Evolutionary conservation across 306 rosid species (phyloP), one percentile per base, ranked within the genome.

Genomic region (Trifolium repens): DNA sequence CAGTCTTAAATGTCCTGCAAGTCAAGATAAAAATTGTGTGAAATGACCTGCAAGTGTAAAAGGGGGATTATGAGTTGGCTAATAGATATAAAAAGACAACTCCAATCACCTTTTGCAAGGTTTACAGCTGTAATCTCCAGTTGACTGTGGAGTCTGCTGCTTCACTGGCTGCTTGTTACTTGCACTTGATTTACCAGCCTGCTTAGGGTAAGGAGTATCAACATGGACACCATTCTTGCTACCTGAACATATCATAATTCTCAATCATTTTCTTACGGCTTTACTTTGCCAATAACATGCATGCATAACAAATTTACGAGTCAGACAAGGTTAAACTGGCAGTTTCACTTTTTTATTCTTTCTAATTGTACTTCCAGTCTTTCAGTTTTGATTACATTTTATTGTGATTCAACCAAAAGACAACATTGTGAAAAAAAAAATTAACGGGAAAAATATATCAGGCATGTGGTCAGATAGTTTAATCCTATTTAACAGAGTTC

Each of bases 121-220:
- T 34, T 77, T 81, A 81, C 96, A 91, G 73, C 72, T 71, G 83
- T 78, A 83, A 13, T 87, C 79, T 14, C 76, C 83, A 4, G 13
- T 74, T 3, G 85, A 69, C 70, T 88, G 84, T 4, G 89, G 87
- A 70, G 86, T 75, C 68, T 87, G 85, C 80, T 39, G 91, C 74
- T 82, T 87, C 37, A 43, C 32, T 55, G 37, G 83, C 39, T 72
- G 84, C 61, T 42, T 72, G 44, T 58, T 81, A 37, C 77, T 74
- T 30, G 85, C 69, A 72, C 61, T 44, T 32, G 68, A 70, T 70
- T 85, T 88, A 53, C 71, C 80, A 55, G 89, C 80, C 82, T 82
- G 84, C 80, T 88, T 91, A 77, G 96, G 96, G 79, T 91, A 35
- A 50, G 93, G 93, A 65, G 96, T 91, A 34, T 86, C 91, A 42